Conservation (phyloP, 2,329 filamentous ascomycete genomes). For the Penicillium sp. region DNA sequence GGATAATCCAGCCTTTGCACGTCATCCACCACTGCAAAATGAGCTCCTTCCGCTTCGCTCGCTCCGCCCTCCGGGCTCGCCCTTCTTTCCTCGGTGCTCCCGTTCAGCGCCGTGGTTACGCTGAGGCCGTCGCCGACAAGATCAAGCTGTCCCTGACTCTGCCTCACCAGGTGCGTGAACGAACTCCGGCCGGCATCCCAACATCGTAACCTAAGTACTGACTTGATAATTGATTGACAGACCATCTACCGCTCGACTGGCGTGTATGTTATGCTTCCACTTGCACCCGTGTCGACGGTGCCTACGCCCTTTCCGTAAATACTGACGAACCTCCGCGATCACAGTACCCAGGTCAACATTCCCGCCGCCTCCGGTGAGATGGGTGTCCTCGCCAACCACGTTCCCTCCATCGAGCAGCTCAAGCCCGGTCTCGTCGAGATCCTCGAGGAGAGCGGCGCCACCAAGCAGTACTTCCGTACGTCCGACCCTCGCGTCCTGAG, state of each 20-base stretch:
- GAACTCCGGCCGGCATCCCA: slow-evolving; percentile 12
- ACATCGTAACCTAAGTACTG: slow-evolving; percentile 17
- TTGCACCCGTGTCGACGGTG: slow-evolving; percentile 11
- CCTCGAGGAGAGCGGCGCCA: slow-evolving; percentile 80
- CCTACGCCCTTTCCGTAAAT: slow-evolving; percentile 19
- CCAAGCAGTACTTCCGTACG: slow-evolving; percentile 99
- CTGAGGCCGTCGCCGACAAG: slow-evolving; percentile 82
- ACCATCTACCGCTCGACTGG: slow-evolving; percentile 68
- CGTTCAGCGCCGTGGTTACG: slow-evolving; percentile 85
- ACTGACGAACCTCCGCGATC: slow-evolving; percentile 64
- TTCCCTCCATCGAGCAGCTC: slow-evolving; percentile 97
- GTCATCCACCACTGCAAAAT: slow-evolving; percentile 53
- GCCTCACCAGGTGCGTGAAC: slow-evolving; percentile 85
- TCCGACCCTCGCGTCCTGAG: slow-evolving; percentile 17
- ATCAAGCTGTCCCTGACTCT: slow-evolving; percentile 98
- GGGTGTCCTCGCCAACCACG: slow-evolving; percentile 99
- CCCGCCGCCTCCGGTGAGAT: slow-evolving; percentile 97
- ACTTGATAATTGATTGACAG: slow-evolving; percentile 38
- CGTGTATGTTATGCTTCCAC: slow-evolving; percentile 55
- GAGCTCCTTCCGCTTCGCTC: slow-evolving; percentile 92
- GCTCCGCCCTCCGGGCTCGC: slow-evolving; percentile 80
- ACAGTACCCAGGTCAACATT: slow-evolving; percentile 91
- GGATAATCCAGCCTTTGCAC: slow-evolving; percentile 32
- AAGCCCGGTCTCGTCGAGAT: slow-evolving; percentile 95
- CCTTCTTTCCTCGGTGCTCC: slow-evolving; percentile 72